These are phyloP conservation scores for Eucalyptus guilfoylei DNA, from an alignment of 345 rosid species.

Conservation along the genomic window DNA sequence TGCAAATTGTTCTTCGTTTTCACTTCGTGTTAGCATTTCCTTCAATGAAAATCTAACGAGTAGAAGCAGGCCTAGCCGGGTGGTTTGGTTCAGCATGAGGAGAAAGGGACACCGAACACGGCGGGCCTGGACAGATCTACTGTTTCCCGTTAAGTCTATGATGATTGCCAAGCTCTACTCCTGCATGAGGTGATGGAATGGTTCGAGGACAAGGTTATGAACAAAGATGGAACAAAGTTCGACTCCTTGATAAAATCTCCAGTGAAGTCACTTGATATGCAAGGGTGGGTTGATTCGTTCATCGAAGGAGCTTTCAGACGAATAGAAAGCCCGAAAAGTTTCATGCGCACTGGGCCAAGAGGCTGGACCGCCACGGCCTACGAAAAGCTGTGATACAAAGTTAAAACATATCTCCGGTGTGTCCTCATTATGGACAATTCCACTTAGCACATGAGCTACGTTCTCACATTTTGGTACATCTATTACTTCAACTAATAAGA, in stretches of 20 bases:
- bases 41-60: not conserved
- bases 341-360: not conserved
- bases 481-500: not conserved
- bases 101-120: too few species aligned
- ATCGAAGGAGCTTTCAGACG: not conserved
- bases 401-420: not conserved
- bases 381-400: not conserved
- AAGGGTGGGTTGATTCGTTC: not conserved
- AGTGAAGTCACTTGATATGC: not conserved
- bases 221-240: not conserved
- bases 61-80: not conserved
- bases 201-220: not conserved
- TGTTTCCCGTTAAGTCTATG: not conserved
- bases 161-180: not conserved
- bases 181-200: not conserved
- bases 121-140: not conserved
- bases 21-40: not conserved
- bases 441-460: not conserved
- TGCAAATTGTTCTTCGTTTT: not conserved
- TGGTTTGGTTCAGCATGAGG: not conserved
- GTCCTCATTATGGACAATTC: not conserved
- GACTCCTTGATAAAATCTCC: not conserved
- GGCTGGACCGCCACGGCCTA: not conserved
- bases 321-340: not conserved
- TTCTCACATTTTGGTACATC: not conserved